Evolutionary conservation across 2,329 filamentous ascomycete species (phyloP), one percentile per base, ranked within the genome.

Genomic region (Stemphylium beticola): DNA sequence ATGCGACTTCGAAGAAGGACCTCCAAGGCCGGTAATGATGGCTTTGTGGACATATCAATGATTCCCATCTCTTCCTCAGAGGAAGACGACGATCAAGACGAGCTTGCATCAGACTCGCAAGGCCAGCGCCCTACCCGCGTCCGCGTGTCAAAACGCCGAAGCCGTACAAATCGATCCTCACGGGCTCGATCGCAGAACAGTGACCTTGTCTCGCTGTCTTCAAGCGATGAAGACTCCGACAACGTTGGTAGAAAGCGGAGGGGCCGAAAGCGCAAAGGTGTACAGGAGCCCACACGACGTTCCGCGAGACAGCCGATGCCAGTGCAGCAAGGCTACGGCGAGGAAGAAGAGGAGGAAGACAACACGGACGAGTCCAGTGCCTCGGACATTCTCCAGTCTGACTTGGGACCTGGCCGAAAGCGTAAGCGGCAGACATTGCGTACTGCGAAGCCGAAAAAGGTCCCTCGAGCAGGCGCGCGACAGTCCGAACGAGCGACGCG

Each of bases 401-500:
- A 81, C 54, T 54, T 81, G 4, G 40, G 72, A 3, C 67, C 67
- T 11, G 51, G 64, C 4, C 70, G 72, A n/a, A 78, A 77, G 58
- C 74, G 78, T 20, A 78, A 76, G 60, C 67, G 70, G 26, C 53
- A 47, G 6, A 52, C 51, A 14, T 44, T 55, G 11, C 63, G 44
- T 32, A 22, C 58, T 9, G 47, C 32, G 5, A 62, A 56, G 43
- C 45, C 54, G 3, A 60, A 69, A 40, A 68, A 68, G 43, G 39
- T 56, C 1, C 60, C 44, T 6, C 67, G 68, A 31, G 48, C 48
- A 2, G 72, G 72, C 26, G 69, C 74, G 34, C 73, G 80, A 12
- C 77, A 79, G 36, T 82, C 79, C 15, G 77, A 75, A 33, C 75
- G 80, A 14, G 64, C 77, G 2, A 81, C 78, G 4, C 73, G 79